Conservation (phyloP, 163 green algal genomes). For the Scenedesmus sp. region DNA sequence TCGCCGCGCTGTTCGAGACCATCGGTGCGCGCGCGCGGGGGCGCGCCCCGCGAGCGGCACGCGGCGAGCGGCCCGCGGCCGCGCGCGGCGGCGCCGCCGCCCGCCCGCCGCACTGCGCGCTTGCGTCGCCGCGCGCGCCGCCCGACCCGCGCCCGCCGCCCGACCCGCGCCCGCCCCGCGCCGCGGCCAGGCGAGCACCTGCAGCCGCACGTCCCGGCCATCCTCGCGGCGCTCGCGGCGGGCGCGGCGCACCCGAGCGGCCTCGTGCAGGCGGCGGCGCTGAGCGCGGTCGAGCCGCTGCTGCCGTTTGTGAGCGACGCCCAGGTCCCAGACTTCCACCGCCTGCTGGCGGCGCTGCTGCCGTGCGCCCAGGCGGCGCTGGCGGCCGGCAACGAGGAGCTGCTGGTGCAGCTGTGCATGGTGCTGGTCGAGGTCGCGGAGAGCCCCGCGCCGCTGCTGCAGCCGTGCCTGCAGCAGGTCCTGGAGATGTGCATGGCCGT, state of each 20-base stretch:
- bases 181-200: conserved; percentile 32
- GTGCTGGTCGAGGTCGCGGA: conserved; percentile 64
- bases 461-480: conserved; percentile 49
- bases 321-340: conserved; percentile 30
- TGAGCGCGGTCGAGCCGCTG: conserved; percentile 60
- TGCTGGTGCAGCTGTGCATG: conserved; percentile 58
- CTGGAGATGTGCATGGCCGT: conserved; percentile 51
- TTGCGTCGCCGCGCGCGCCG: too few relatives aligned
- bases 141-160: too few relatives aligned
- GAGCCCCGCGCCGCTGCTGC: conserved; percentile 63
- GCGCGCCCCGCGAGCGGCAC: too few relatives aligned
- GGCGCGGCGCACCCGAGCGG: conserved; percentile 35
- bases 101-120: too few relatives aligned
- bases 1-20: conserved; percentile 71
- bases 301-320: conserved; percentile 41
- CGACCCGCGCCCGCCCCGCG: too few relatives aligned
- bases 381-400: conserved; percentile 45
- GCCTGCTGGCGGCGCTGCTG: conserved; percentile 29
- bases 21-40: conserved; percentile 56
- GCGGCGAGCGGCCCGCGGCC: too few relatives aligned
- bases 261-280: conserved; percentile 59
- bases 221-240: conserved; percentile 17
- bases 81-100: too few relatives aligned
- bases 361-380: conserved; percentile 38
- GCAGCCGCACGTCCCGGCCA: conserved; percentile 10